These are phyloP conservation scores for Theobroma grandiflorum DNA, from an alignment of 441 rosid genomes.

Conservation along the genomic window DNA sequence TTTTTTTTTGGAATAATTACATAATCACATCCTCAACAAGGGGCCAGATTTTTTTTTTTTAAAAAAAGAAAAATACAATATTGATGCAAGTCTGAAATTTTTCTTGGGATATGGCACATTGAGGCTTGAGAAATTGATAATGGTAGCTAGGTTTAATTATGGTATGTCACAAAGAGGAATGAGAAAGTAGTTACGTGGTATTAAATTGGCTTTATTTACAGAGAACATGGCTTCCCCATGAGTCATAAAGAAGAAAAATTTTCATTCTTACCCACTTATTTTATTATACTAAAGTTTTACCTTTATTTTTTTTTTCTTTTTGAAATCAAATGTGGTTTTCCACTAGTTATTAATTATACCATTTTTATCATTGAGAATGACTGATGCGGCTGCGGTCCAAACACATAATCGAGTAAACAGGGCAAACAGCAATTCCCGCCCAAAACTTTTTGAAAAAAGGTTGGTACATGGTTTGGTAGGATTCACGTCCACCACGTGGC, in stretches of 20 bases:
- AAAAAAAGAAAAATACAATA: neutral
- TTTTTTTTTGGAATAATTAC: too few relatives aligned
- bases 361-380: neutral
- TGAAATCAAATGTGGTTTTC: neutral
- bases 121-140: neutral
- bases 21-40: too few relatives aligned
- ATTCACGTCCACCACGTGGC: conserved; percentile 25
- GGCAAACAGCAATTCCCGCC: conserved; percentile 37
- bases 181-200: neutral
- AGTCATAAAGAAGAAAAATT: conserved; percentile 1
- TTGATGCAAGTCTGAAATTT: neutral
- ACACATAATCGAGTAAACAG: neutral
- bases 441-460: conserved; percentile 33
- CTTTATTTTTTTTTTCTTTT: neutral
- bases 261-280: neutral
- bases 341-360: too few relatives aligned
- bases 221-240: conserved; percentile 18
- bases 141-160: conserved; percentile 18
- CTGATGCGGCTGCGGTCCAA: neutral
- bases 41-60: too few relatives aligned
- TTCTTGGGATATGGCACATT: neutral
- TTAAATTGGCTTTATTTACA: neutral
- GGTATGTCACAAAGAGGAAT: neutral
- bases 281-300: neutral
- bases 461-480: neutral